These are phyloP conservation scores for Trypanosoma vivax DNA, from an alignment of 208 protist species.

Conservation along the genomic window DNA sequence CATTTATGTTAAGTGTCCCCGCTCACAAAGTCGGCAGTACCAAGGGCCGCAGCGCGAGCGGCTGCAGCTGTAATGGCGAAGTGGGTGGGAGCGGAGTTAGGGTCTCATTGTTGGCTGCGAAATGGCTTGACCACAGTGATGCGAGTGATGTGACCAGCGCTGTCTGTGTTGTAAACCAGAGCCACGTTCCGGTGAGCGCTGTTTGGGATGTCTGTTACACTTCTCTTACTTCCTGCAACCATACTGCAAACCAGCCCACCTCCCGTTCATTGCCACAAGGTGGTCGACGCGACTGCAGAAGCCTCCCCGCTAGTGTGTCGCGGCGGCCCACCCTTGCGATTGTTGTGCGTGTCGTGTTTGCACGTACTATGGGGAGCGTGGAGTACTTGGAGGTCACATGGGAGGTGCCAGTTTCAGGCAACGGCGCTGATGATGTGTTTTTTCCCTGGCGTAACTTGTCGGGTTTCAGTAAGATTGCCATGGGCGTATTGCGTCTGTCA, in stretches of 20 bases:
- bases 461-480: constrained; percentile 9
- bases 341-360: constrained; percentile 18
- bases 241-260: neutral
- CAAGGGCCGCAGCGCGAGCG: neutral
- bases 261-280: neutral
- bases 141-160: neutral
- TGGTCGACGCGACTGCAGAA: neutral
- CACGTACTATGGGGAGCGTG: constrained; percentile 14
- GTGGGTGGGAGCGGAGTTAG: neutral
- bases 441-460: constrained; percentile 8
- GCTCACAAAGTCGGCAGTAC: neutral
- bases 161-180: neutral
- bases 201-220: no score
- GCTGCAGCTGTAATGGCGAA: no score
- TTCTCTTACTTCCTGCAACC: neutral
- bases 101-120: neutral
- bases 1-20: constrained; percentile 7
- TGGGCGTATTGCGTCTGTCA: constrained; percentile 6
- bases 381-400: constrained; percentile 15
- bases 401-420: neutral
- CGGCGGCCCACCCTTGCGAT: neutral
- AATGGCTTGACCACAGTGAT: neutral
- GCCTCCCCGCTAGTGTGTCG: neutral
- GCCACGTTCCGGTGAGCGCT: constrained; percentile 1
- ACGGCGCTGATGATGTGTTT: neutral